phyloP scores from a whole-genome alignment of 1,284 basidiomycete genomes.

The Ustilago vetiveriae region DNA sequence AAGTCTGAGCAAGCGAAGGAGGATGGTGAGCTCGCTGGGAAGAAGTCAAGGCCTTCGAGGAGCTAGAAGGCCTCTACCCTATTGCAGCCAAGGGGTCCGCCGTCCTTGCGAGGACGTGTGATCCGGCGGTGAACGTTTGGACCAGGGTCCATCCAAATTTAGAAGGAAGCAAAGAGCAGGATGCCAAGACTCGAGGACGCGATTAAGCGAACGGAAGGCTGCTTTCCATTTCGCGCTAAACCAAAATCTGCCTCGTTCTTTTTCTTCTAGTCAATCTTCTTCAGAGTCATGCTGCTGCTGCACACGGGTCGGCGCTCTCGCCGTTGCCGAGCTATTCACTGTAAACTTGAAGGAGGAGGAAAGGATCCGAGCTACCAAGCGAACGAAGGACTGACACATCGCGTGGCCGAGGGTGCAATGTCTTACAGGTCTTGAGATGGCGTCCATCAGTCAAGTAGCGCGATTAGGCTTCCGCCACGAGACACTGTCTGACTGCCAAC shows the following conservation, averaged over 20 bases:
- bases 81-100: not conserved
- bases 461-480: not conserved
- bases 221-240: not conserved
- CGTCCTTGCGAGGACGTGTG: not conserved
- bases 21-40: too few species aligned
- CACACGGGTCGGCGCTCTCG: too few species aligned
- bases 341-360: too few species aligned
- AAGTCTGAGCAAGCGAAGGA: too few species aligned
- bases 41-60: too few species aligned
- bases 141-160: not conserved
- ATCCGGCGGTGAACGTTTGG: not conserved
- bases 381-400: too few species aligned
- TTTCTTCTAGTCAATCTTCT: not conserved
- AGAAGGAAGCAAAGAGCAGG: not conserved
- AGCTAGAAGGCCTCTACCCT: too few species aligned
- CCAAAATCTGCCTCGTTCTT: not conserved
- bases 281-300: too few species aligned
- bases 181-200: not conserved
- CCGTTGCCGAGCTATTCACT: too few species aligned
- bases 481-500: not conserved
- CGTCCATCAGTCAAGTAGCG: not conserved
- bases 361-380: too few species aligned
- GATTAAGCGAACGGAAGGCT: not conserved
- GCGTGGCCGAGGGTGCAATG: too few species aligned
- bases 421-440: too few species aligned